Evolutionary conservation across 2,329 filamentous ascomycete species (phyloP).

Genomic region (Claviceps capensis): DNA sequence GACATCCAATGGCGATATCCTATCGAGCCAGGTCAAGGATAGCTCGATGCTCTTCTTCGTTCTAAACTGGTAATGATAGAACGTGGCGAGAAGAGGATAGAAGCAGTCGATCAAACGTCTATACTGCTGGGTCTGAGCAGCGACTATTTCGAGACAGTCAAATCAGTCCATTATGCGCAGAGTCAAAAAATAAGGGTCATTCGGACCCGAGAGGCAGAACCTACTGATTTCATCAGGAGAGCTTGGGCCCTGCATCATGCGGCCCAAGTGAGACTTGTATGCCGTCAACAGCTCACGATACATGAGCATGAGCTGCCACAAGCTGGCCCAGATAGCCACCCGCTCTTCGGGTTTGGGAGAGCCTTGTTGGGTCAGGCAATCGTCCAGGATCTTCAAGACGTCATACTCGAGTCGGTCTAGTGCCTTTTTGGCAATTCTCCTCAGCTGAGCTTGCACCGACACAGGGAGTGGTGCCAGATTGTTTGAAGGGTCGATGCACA

Average conservation of each 20-base stretch:
- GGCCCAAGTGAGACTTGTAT: constrained; percentile 16
- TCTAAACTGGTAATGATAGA: constrained; percentile 28
- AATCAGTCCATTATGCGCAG: neutral
- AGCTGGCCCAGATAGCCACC: constrained; percentile 31
- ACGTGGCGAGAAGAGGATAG: constrained; percentile 24
- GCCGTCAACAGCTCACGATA: constrained; percentile 28
- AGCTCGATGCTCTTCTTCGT: constrained; percentile 27
- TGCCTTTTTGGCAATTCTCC: constrained; percentile 24
- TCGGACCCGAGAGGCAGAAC: neutral
- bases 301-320: constrained; percentile 37
- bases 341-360: constrained; percentile 25
- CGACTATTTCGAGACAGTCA: constrained; percentile 6
- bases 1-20: constrained; percentile 13
- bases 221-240: constrained; percentile 11
- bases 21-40: constrained; percentile 24
- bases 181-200: neutral
- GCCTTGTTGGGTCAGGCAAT: constrained; percentile 23
- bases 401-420: constrained; percentile 24
- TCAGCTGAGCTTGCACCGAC: constrained; percentile 27
- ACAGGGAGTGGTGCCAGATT: constrained; percentile 23
- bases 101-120: constrained; percentile 19
- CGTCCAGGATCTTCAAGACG: constrained; percentile 26
- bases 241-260: constrained; percentile 10
- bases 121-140: constrained; percentile 10
- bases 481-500: constrained; percentile 24